These are phyloP conservation scores for Naganishia friedmannii DNA, from an alignment of 768 basidiomycete genomes.

Conservation along the genomic window DNA sequence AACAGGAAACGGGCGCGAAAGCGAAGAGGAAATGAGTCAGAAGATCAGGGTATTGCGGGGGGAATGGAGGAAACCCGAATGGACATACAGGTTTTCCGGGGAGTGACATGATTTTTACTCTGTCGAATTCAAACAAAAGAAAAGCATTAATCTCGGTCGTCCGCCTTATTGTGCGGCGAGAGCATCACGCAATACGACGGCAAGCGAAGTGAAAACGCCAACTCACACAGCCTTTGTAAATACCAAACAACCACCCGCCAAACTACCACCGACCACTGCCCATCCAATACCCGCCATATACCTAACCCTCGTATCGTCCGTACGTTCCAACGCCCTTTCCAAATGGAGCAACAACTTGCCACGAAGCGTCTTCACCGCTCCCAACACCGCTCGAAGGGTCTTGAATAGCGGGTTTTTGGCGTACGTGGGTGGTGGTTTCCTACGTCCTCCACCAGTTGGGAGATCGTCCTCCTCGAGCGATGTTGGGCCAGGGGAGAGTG, in stretches of 20 bases:
- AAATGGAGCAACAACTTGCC: conserved; percentile 56
- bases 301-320: conserved; percentile 77
- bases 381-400: conserved; percentile 28
- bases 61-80: background rate
- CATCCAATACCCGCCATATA: conserved; percentile 92
- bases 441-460: background rate
- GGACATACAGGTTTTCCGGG: conserved; percentile 28
- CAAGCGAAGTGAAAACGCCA: background rate
- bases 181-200: too few relatives aligned
- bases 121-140: conserved; percentile 40
- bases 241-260: conserved; percentile 84
- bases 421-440: background rate
- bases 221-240: conserved; percentile 73
- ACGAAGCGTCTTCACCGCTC: conserved; percentile 58
- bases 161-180: conserved; percentile 8
- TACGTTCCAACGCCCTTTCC: conserved; percentile 71
- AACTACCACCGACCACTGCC: conserved; percentile 86
- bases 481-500: conserved; percentile 58
- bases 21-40: background rate
- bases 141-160: conserved; percentile 12
- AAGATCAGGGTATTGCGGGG: background rate
- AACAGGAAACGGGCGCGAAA: background rate
- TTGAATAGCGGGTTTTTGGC: conserved; percentile 1
- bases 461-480: conserved; percentile 38
- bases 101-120: conserved; percentile 66